Percentiles rank a stretch among this genome's conserved stretches.
Evolutionary conservation across 768 basidiomycete species (phyloP).

Genomic region (Hypholoma sublateritium): DNA sequence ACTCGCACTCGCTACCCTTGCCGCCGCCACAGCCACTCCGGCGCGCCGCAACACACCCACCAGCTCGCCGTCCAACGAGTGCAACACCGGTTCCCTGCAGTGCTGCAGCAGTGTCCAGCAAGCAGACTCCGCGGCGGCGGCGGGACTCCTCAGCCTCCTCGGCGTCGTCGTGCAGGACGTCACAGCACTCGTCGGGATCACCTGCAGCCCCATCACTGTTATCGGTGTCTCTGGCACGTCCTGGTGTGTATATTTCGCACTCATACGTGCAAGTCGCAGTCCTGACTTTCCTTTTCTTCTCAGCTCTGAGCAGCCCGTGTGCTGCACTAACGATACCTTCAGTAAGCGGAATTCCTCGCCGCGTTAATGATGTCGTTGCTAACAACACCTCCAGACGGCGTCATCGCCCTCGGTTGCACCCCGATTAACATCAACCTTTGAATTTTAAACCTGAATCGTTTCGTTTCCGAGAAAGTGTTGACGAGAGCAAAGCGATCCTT

Average conservation of each 20-base stretch:
- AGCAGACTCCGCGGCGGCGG: slow-evolving; percentile 5
- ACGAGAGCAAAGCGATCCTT: too few species aligned
- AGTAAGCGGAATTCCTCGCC: slow-evolving; percentile 2
- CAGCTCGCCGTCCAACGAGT: slow-evolving; percentile 10
- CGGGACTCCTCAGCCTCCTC: slow-evolving; percentile 18
- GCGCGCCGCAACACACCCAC: not conserved
- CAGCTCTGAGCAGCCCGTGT: slow-evolving; percentile 17
- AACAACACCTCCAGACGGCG: too few species aligned
- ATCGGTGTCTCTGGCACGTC: slow-evolving; percentile 15
- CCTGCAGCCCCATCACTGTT: slow-evolving; percentile 25
- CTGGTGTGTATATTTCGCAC: slow-evolving; percentile 14
- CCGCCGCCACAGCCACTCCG: slow-evolving; percentile 15
- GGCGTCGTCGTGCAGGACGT: slow-evolving; percentile 19
- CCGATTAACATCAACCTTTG: too few species aligned
- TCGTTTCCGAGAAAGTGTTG: too few species aligned
- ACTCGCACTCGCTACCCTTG: slow-evolving; percentile 8
- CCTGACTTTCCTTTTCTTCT: not conserved
- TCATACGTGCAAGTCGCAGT: slow-evolving; percentile 1
- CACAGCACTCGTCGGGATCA: slow-evolving; percentile 21
- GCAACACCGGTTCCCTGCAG: slow-evolving; percentile 22
- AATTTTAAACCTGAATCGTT: too few species aligned
- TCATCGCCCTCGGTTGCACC: not conserved
- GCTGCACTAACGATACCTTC: slow-evolving; percentile 17
- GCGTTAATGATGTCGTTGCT: not conserved
- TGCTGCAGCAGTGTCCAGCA: slow-evolving; percentile 26